Base-by-base conservation (phyloP, 2,329 filamentous ascomycete species). In the Neonectria ditissima region DNA sequence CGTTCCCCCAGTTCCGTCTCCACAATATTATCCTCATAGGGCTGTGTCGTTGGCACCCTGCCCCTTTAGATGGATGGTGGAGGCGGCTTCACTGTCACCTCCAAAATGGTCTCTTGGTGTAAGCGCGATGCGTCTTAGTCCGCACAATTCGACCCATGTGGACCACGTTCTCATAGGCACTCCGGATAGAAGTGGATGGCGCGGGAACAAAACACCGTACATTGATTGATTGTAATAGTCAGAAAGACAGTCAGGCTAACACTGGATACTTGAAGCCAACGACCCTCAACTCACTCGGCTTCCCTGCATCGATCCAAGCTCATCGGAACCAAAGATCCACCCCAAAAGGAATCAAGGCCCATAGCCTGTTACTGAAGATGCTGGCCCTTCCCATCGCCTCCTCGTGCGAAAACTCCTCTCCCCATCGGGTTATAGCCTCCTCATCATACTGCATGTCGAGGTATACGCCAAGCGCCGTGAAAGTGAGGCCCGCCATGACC, bases 11-110 rank as follows among this genome's bases (percentile, higher is more conserved):
- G 24, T 26, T 26, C 24, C 14, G 44, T 55, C 58, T 52, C 45
- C 59, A 62, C 58, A 55, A 22, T 34, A 55, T 14, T 45, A n/a
- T 39, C 34, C 45, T 43, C 47, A 55, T 52, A 62, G 59, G 59
- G 59, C 59, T 56, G 59, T 20, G 32, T 41, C 8, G 28, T 16
- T 28, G 32, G 41, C 22, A 26, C 24, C 41, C 30, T 34, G 32
- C 32, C 41, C 43, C 34, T 30, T 20, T 37, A 5, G 22, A 18
- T 22, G 41, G 55, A 18, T 22, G 41, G 55, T 28, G 14, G 43
- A 22, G 22, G 28, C 13, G 28, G 54, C 13, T 7, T 39, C 14
- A 11, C 37, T 16, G 47, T 32, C 16, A 28, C 14, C 45, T 48
- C 28, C 10, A 11, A 11, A 18, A 9, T 48, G 34, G 18, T 26